Evolutionary conservation across 306 rosid genomes (phyloP).

Genomic region (Gillenia trifoliata): DNA sequence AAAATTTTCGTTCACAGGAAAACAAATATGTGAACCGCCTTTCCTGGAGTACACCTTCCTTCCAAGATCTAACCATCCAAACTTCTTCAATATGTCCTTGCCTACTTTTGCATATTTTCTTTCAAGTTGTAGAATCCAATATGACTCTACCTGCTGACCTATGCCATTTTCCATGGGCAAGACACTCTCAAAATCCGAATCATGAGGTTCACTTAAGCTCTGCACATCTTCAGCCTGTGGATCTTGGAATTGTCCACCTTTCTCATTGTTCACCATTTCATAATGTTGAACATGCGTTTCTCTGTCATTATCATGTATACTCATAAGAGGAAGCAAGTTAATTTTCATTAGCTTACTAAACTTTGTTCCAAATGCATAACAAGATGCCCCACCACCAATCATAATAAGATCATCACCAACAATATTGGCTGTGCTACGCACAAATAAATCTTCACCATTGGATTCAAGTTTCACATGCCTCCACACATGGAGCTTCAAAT

Average conservation of each 20-base stretch:
- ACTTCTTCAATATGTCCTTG: slow-evolving; percentile 82
- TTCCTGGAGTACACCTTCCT: slow-evolving; percentile 64
- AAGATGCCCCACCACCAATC: slow-evolving; percentile 90
- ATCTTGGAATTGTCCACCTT: slow-evolving; percentile 20
- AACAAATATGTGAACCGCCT: slow-evolving; percentile 61
- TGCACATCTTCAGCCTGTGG: slow-evolving; percentile 22
- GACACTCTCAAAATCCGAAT: slow-evolving; percentile 24
- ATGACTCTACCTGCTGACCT: slow-evolving; percentile 27
- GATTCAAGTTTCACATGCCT: slow-evolving; percentile 65
- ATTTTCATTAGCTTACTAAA: slow-evolving; percentile 84
- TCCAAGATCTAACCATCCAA: slow-evolving; percentile 79
- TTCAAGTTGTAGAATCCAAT: slow-evolving; percentile 61
- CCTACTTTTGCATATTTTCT: slow-evolving; percentile 71
- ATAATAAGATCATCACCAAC: slow-evolving; percentile 67
- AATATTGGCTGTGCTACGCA: slow-evolving; percentile 71
- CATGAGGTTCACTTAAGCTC: slow-evolving; percentile 32
- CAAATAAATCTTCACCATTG: slow-evolving; percentile 65
- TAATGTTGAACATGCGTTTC: slow-evolving; percentile 17
- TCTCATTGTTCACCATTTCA: slow-evolving; percentile 27
- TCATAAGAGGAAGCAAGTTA: slow-evolving; percentile 41
- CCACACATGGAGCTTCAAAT: slow-evolving; percentile 54
- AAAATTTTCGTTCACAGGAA: slow-evolving; percentile 59
- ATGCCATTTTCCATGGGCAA: slow-evolving; percentile 23
- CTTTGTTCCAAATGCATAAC: slow-evolving; percentile 96
- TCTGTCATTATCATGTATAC: slow-evolving; percentile 29